These are phyloP conservation scores for Arxiozyma heterogenica DNA, from an alignment of 1,139 yeast genomes.

Conservation along the genomic window DNA sequence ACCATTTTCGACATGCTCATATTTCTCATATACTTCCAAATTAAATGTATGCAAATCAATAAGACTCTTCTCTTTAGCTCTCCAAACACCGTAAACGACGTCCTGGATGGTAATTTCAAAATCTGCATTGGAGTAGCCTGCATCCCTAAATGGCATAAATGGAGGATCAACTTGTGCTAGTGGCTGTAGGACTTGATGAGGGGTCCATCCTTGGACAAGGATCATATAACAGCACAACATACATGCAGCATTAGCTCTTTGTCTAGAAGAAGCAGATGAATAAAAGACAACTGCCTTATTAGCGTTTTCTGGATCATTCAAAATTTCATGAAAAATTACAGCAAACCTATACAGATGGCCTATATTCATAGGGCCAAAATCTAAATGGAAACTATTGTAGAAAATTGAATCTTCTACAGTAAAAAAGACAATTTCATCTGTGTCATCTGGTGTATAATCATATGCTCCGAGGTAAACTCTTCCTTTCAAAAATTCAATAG, in stretches of 20 bases:
- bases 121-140: slow-evolving; percentile 93
- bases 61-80: slow-evolving; percentile 92
- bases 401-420: slow-evolving; percentile 89
- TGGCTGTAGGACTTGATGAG: slow-evolving; percentile 94
- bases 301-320: slow-evolving; percentile 75
- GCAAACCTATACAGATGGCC: slow-evolving; percentile 94
- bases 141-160: slow-evolving; percentile 89
- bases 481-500: slow-evolving; percentile 39
- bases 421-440: slow-evolving; percentile 69
- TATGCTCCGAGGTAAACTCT: slow-evolving; percentile 88
- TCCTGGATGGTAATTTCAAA: slow-evolving; percentile 90
- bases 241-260: slow-evolving; percentile 91
- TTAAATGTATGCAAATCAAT: slow-evolving; percentile 82
- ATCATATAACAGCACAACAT: slow-evolving; percentile 91
- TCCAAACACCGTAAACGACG: slow-evolving; percentile 91
- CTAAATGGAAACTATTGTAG: slow-evolving; percentile 86
- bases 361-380: slow-evolving; percentile 90
- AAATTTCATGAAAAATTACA: slow-evolving; percentile 80
- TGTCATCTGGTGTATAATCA: slow-evolving; percentile 70
- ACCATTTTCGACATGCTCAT: slow-evolving; percentile 94
- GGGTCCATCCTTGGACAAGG: slow-evolving; percentile 93
- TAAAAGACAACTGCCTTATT: slow-evolving; percentile 87
- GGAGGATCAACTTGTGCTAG: slow-evolving; percentile 90
- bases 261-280: slow-evolving; percentile 71
- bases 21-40: slow-evolving; percentile 86